Evolutionary conservation across 345 rosid genomes (phyloP).

Genomic region (Adansonia digitata): DNA sequence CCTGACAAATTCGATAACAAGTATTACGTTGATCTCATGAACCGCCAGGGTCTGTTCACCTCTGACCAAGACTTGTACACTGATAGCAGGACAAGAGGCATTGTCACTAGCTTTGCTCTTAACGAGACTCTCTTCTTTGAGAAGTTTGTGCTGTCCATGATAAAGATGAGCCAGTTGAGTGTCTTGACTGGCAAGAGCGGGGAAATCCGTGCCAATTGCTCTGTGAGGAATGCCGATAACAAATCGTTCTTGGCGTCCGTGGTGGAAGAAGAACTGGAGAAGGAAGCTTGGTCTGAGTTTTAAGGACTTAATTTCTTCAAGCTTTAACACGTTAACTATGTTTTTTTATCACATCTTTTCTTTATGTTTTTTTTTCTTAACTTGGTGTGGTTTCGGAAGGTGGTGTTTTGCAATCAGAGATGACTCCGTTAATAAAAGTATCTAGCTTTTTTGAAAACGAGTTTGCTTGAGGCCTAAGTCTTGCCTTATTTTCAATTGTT

Average conservation of each 20-base stretch:
- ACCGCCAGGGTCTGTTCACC: constrained; percentile 74
- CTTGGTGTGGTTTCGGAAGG: not conserved
- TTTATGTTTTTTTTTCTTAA: not conserved
- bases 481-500: no score
- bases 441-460: not conserved
- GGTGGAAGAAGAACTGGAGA: constrained; percentile 38
- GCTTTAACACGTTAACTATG: not conserved
- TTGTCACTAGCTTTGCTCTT: constrained; percentile 58
- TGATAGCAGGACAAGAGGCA: constrained; percentile 46
- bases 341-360: not conserved
- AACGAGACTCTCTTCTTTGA: constrained; percentile 58
- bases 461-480: not conserved
- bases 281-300: constrained; percentile 32
- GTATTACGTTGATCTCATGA: constrained; percentile 72
- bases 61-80: constrained; percentile 83
- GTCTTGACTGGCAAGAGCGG: constrained; percentile 62
- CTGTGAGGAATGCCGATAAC: constrained; percentile 47
- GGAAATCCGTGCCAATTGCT: constrained; percentile 74
- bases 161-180: constrained; percentile 68
- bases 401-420: not conserved
- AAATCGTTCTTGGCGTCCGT: constrained; percentile 26
- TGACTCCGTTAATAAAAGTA: not conserved
- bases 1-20: constrained; percentile 79
- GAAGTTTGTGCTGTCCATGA: constrained; percentile 49
- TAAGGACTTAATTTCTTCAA: not conserved